Evolutionary conservation across 148 eudicot genomes (phyloP).

Genomic region (Rhododendron simsii): DNA sequence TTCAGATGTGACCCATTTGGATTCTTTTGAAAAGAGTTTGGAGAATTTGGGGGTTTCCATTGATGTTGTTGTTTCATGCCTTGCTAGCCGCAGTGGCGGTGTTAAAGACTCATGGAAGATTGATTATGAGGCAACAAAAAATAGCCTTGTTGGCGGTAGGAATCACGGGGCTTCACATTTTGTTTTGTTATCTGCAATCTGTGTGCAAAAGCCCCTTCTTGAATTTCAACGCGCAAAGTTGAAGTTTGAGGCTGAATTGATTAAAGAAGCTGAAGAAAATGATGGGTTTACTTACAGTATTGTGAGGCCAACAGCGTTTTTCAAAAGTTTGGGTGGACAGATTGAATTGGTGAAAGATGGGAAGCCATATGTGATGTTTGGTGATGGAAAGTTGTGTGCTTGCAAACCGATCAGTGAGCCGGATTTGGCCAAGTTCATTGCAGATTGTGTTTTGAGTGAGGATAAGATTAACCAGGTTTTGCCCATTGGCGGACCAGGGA

Average conservation of each 20-base stretch:
- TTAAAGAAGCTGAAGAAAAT: conserved; percentile 53
- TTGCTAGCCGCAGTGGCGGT: conserved; percentile 83
- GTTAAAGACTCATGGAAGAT: conserved; percentile 83
- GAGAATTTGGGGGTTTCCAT: conserved; percentile 45
- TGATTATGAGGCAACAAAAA: conserved; percentile 86
- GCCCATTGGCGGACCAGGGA: conserved; percentile 92
- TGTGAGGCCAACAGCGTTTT: conserved; percentile 96
- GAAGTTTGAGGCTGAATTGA: conserved; percentile 83
- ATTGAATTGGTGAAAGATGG: conserved; percentile 91
- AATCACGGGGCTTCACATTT: conserved; percentile 74
- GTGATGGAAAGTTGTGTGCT: conserved; percentile 93
- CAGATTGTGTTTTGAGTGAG: conserved; percentile 68
- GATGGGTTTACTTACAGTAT: conserved; percentile 65
- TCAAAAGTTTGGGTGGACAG: conserved; percentile 96
- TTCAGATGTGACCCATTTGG: conserved; percentile 82
- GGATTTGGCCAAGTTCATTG: conserved; percentile 79
- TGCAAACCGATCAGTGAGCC: conserved; percentile 91
- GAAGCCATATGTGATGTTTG: conserved; percentile 97
- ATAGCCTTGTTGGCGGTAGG: conserved; percentile 71
- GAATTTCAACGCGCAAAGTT: conserved; percentile 88
- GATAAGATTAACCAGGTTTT: conserved; percentile 62
- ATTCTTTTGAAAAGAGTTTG: conserved; percentile 48
- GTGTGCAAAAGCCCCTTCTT: conserved; percentile 92
- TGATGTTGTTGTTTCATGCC: conserved; percentile 94
- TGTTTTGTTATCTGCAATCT: conserved; percentile 84